A percentile compares a stretch with the other conserved stretches of the same genome.
phyloP scores from a whole-genome alignment of 148 eudicot species.

The Rhododendron ovatum region DNA sequence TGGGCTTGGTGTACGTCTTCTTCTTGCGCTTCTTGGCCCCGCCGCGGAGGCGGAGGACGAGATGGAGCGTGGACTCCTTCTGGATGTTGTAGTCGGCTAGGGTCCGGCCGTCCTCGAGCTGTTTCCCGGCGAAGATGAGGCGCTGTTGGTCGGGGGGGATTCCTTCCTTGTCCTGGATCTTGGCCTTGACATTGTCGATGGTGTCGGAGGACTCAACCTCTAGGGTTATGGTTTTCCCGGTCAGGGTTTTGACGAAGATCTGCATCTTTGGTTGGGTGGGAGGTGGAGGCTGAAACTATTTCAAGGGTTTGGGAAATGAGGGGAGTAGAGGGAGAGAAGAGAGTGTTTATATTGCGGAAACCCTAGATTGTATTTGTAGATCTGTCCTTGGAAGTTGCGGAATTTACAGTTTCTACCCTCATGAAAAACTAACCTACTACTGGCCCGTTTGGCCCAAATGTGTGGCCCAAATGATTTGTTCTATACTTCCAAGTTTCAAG shows the following conservation, averaged over 20 bases:
- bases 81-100: constrained; percentile 35
- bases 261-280: constrained; percentile 11
- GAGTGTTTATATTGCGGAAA: not conserved
- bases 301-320: constrained; percentile 2
- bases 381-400: not conserved
- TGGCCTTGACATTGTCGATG: constrained; percentile 21
- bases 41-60: constrained; percentile 29
- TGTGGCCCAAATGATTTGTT: not conserved
- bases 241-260: constrained; percentile 32
- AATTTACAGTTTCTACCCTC: not conserved
- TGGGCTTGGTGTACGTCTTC: constrained; percentile 43
- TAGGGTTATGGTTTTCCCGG: constrained; percentile 26
- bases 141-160: constrained; percentile 25
- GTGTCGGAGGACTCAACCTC: constrained; percentile 23
- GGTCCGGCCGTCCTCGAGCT: constrained; percentile 27
- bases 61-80: constrained; percentile 33
- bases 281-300: not conserved
- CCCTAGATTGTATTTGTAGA: not conserved
- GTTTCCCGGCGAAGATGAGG: constrained; percentile 25
- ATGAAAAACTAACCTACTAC: not conserved
- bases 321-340: not conserved
- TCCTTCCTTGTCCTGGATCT: constrained; percentile 25
- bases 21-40: constrained; percentile 37
- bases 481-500: too few relatives aligned
- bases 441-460: not conserved